Evolutionary conservation across 1,139 yeast species (phyloP).

Genomic region (Kodamaea suecica): DNA sequence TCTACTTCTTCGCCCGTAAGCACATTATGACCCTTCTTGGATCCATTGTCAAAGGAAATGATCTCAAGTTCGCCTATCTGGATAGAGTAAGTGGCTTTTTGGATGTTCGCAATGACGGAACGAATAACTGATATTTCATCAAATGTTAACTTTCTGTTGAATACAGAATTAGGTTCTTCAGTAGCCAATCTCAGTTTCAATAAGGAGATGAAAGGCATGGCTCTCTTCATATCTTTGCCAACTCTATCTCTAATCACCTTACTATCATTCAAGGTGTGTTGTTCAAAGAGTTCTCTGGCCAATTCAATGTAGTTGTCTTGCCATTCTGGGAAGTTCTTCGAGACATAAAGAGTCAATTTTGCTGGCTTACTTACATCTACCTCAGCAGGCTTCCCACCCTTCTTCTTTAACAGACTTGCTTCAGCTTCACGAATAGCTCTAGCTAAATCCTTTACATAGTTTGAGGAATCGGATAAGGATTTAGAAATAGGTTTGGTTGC

Average conservation of each 20-base stretch:
- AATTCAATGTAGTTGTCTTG: conserved; percentile 84
- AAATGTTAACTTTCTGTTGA: conserved; percentile 82
- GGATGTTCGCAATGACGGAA: conserved; percentile 52
- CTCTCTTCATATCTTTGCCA: conserved; percentile 85
- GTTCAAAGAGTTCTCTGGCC: conserved; percentile 74
- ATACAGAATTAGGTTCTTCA: conserved; percentile 72
- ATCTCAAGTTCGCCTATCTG: conserved; percentile 53
- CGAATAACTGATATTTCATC: conserved; percentile 70
- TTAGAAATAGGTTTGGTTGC: conserved; percentile 62
- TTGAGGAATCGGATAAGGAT: conserved; percentile 62
- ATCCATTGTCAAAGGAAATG: conserved; percentile 59
- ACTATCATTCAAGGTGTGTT: conserved; percentile 58
- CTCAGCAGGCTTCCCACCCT: conserved; percentile 72
- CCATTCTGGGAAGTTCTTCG: conserved; percentile 93
- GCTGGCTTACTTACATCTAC: conserved; percentile 74
- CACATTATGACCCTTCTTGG: conserved; percentile 59
- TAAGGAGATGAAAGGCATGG: conserved; percentile 92
- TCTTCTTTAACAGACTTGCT: conserved; percentile 83
- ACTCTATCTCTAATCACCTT: conserved; percentile 58
- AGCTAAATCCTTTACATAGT: conserved; percentile 71
- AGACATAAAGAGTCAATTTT: conserved; percentile 65
- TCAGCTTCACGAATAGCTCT: conserved; percentile 92
- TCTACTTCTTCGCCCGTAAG: conserved; percentile 69
- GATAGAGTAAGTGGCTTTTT: conserved; percentile 65
- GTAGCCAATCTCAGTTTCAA: conserved; percentile 73